phyloP scores from a whole-genome alignment of 1,139 yeast genomes.

The Zygosaccharomyces sapae region DNA sequence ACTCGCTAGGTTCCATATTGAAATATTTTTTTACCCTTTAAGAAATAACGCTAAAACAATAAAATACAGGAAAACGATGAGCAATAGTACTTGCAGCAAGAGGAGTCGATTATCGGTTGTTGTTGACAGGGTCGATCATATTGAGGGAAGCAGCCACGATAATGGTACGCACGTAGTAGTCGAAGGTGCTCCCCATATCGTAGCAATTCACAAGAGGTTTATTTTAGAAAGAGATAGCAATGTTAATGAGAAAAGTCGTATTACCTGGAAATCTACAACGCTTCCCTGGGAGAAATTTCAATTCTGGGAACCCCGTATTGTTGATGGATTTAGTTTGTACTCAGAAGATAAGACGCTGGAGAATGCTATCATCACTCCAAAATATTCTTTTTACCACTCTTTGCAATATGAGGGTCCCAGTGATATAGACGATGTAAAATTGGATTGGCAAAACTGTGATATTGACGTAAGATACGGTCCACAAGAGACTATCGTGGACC shows the following conservation, averaged over 20 bases:
- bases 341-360: background rate
- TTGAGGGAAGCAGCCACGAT: conserved; percentile 11
- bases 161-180: conserved; percentile 21
- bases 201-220: conserved; percentile 18
- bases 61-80: background rate
- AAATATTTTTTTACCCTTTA: conserved; percentile 5
- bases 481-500: conserved; percentile 17
- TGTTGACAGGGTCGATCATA: conserved; percentile 18
- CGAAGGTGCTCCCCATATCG: conserved; percentile 12
- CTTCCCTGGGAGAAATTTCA: conserved; percentile 1
- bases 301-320: conserved; percentile 15
- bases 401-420: conserved; percentile 11
- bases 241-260: conserved; percentile 8
- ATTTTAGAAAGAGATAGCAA: conserved; percentile 1
- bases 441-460: conserved; percentile 19
- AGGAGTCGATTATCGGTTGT: conserved; percentile 20
- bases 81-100: background rate
- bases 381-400: conserved; percentile 17
- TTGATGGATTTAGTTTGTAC: conserved; percentile 26
- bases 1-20: conserved; percentile 1
- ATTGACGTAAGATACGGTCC: conserved; percentile 23
- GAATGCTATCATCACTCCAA: conserved; percentile 15
- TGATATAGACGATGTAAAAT: conserved; percentile 4
- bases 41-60: conserved; percentile 3
- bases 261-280: conserved; percentile 20